Conservation (phyloP, 345 rosid species). For the Kernera saxatilis region DNA sequence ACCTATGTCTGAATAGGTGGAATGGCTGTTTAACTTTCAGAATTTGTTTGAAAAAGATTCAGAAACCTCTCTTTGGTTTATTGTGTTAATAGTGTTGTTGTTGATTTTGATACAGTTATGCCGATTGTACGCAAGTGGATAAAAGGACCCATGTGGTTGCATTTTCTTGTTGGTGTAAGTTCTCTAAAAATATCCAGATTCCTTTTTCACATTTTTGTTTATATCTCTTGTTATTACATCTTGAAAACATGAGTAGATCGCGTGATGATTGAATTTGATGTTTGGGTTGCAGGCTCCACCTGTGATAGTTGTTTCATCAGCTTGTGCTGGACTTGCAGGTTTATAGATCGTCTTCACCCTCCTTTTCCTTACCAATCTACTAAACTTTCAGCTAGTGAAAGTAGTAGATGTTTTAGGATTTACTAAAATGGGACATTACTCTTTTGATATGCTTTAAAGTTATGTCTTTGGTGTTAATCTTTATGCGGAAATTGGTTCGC, state of each 20-base stretch:
- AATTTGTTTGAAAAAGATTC: not conserved
- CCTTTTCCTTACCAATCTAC: not conserved
- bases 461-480: not conserved
- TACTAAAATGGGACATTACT: too few species aligned
- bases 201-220: not conserved
- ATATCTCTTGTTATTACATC: not conserved
- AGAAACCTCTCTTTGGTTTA: not conserved
- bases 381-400: not conserved
- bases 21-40: not conserved
- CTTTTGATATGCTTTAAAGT: too few species aligned
- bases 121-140: slow-evolving; percentile 57
- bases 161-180: slow-evolving; percentile 85
- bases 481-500: not conserved
- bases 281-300: slow-evolving; percentile 67
- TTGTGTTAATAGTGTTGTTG: not conserved
- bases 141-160: slow-evolving; percentile 76
- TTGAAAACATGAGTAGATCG: not conserved
- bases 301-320: slow-evolving; percentile 75
- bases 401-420: not conserved
- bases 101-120: slow-evolving; percentile 50
- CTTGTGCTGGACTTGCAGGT: slow-evolving; percentile 85
- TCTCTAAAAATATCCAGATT: not conserved
- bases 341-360: not conserved
- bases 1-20: not conserved
- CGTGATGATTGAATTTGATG: not conserved